Conservation (phyloP, 352 stramenopile genomes). For the Phytophthora constricta region DNA sequence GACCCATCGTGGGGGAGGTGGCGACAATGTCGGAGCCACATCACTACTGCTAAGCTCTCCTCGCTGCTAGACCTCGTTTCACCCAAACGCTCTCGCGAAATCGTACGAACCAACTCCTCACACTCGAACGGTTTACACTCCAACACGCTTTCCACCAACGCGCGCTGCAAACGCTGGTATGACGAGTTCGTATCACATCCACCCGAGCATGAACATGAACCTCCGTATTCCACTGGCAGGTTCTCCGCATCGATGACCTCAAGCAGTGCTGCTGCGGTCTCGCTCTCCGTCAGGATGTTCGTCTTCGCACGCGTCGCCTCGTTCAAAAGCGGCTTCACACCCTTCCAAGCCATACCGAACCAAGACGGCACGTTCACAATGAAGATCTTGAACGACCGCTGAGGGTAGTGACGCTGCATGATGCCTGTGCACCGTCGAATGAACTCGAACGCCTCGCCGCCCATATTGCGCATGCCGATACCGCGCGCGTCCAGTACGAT, state of each 20-base stretch:
- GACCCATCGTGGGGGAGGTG: slow-evolving; percentile 15
- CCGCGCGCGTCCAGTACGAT: slow-evolving; percentile 74
- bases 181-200: slow-evolving; percentile 72
- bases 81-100: slow-evolving; percentile 26
- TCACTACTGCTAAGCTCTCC: slow-evolving; percentile 10
- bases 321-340: slow-evolving; percentile 88
- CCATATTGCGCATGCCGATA: slow-evolving; percentile 81
- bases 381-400: slow-evolving; percentile 92
- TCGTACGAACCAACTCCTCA: slow-evolving; percentile 37
- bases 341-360: slow-evolving; percentile 93
- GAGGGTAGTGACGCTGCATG: slow-evolving; percentile 89
- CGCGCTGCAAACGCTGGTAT: slow-evolving; percentile 66
- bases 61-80: slow-evolving; percentile 26
- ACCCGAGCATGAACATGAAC: slow-evolving; percentile 64
- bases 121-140: slow-evolving; percentile 51
- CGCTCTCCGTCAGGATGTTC: slow-evolving; percentile 79
- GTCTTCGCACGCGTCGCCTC: slow-evolving; percentile 90
- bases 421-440: slow-evolving; percentile 75
- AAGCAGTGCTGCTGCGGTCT: slow-evolving; percentile 58
- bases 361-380: slow-evolving; percentile 92
- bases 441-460: slow-evolving; percentile 82
- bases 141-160: slow-evolving; percentile 65
- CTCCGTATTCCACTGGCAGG: slow-evolving; percentile 77
- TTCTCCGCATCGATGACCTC: slow-evolving; percentile 70
- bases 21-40: slow-evolving; percentile 1